Evolutionary conservation across 129 eudicot species (phyloP).

Genomic region (Arctium minus): DNA sequence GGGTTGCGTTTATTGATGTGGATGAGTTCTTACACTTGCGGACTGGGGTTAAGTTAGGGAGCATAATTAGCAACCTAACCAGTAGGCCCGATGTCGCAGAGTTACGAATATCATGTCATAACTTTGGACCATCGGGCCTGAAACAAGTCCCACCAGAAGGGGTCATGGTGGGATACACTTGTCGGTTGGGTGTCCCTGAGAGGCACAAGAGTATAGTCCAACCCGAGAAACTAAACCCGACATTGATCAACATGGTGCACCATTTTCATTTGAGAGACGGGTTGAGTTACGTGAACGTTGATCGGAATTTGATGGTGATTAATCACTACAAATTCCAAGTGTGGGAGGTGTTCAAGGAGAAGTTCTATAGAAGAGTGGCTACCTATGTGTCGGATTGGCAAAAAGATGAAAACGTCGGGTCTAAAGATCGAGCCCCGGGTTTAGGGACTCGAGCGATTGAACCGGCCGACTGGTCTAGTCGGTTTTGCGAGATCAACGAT

Average conservation of each 20-base stretch:
- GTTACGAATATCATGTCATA: slow-evolving; percentile 50
- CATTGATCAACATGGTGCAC: slow-evolving; percentile 74
- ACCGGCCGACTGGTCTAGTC: slow-evolving; percentile 63
- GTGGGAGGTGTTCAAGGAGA: slow-evolving; percentile 83
- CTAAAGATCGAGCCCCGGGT: slow-evolving; percentile 82
- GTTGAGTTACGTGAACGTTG: slow-evolving; percentile 33
- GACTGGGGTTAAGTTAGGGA: slow-evolving; percentile 22
- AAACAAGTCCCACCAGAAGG: slow-evolving; percentile 43
- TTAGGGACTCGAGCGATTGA: slow-evolving; percentile 64
- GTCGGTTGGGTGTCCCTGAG: slow-evolving; percentile 53
- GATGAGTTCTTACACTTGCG: slow-evolving; percentile 72
- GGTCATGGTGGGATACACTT: slow-evolving; percentile 67
- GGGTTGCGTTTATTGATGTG: slow-evolving; percentile 81
- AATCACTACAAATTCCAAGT: slow-evolving; percentile 92
- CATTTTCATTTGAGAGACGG: slow-evolving; percentile 61
- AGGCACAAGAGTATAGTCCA: slow-evolving; percentile 80
- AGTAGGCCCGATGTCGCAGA: slow-evolving; percentile 40
- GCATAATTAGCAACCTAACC: slow-evolving; percentile 25
- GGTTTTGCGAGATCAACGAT: slow-evolving; percentile 68
- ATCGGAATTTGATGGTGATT: slow-evolving; percentile 44
- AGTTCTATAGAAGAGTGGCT: slow-evolving; percentile 72
- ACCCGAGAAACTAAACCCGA: slow-evolving; percentile 52
- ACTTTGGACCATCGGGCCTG: slow-evolving; percentile 80
- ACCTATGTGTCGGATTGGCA: slow-evolving; percentile 87
- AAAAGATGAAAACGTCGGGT: slow-evolving; percentile 49